Evolutionary conservation across 768 basidiomycete species (phyloP).

Genomic region (Pisolithus tinctorius): DNA sequence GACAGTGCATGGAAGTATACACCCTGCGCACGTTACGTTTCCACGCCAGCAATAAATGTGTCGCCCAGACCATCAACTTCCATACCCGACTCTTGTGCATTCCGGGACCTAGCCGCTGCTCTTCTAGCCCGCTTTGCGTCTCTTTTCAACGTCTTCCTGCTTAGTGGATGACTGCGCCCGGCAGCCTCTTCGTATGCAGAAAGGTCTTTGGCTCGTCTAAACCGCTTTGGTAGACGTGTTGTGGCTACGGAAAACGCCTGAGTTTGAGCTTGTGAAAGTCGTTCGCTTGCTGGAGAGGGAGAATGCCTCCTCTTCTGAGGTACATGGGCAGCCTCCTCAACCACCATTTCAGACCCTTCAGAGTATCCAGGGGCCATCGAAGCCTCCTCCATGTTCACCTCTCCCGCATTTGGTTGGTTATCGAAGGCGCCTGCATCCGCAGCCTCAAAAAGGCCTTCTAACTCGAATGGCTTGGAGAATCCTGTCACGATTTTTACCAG

Average conservation of each 20-base stretch:
- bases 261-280: not conserved
- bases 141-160: slow-evolving; percentile 51
- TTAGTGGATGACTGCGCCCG: slow-evolving; percentile 41
- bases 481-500: slow-evolving; percentile 69
- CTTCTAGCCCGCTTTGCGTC: slow-evolving; percentile 59
- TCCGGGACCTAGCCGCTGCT: slow-evolving; percentile 31
- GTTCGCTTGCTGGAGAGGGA: slow-evolving; percentile 2
- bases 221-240: slow-evolving; percentile 45
- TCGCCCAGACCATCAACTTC: slow-evolving; percentile 15
- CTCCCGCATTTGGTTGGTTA: slow-evolving; percentile 30
- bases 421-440: slow-evolving; percentile 80
- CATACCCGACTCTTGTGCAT: slow-evolving; percentile 19
- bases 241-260: not conserved
- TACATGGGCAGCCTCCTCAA: slow-evolving; percentile 34
- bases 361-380: slow-evolving; percentile 17
- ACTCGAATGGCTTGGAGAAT: slow-evolving; percentile 73
- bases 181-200: slow-evolving; percentile 47
- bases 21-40: not conserved
- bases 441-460: slow-evolving; percentile 73
- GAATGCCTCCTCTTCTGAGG: slow-evolving; percentile 22
- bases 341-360: slow-evolving; percentile 28
- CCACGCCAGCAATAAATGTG: slow-evolving; percentile 10
- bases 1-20: too few species aligned
- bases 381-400: slow-evolving; percentile 41
- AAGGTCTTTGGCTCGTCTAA: slow-evolving; percentile 49